phyloP scores from a whole-genome alignment of 2,329 filamentous ascomycete species.

The Ophiostoma sp. region DNA sequence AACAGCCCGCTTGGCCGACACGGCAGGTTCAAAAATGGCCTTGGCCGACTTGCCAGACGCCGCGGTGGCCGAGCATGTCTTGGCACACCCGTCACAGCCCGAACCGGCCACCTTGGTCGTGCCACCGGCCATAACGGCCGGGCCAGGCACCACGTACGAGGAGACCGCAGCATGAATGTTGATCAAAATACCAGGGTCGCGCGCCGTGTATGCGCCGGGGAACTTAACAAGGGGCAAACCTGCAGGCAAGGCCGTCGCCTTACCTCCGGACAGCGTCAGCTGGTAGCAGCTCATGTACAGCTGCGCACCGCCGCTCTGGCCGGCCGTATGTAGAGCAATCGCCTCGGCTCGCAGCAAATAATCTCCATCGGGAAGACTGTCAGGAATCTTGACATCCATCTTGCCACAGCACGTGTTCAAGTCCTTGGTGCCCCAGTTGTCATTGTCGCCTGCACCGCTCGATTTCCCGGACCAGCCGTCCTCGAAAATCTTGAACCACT shows the following conservation, averaged over 20 bases:
- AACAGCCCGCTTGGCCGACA: background rate
- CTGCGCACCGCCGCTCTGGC: conserved; percentile 38
- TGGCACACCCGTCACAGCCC: conserved; percentile 44
- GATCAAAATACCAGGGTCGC: conserved; percentile 49
- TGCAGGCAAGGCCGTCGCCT: background rate
- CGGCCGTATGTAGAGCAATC: conserved; percentile 50
- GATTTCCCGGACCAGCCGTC: conserved; percentile 44
- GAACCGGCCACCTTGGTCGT: conserved; percentile 44
- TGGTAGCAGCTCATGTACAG: conserved; percentile 45
- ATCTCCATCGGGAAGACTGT: conserved; percentile 39
- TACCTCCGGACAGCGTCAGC: conserved; percentile 34
- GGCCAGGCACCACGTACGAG: conserved; percentile 47
- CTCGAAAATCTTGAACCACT: conserved; percentile 56
- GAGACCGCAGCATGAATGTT: conserved; percentile 48
- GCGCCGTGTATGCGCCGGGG: conserved; percentile 47
- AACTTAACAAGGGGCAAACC: conserved; percentile 37
- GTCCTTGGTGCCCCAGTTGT: conserved; percentile 49
- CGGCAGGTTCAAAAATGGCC: background rate
- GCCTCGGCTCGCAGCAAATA: conserved; percentile 52
- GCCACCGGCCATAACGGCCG: conserved; percentile 44
- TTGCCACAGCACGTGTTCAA: conserved; percentile 44
- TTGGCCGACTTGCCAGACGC: background rate
- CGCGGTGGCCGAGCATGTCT: conserved; percentile 39
- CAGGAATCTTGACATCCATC: conserved; percentile 42
- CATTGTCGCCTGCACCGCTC: conserved; percentile 41